Base-by-base conservation (phyloP, 805 yeast species). In the Metahyphopichia silvanorum region DNA sequence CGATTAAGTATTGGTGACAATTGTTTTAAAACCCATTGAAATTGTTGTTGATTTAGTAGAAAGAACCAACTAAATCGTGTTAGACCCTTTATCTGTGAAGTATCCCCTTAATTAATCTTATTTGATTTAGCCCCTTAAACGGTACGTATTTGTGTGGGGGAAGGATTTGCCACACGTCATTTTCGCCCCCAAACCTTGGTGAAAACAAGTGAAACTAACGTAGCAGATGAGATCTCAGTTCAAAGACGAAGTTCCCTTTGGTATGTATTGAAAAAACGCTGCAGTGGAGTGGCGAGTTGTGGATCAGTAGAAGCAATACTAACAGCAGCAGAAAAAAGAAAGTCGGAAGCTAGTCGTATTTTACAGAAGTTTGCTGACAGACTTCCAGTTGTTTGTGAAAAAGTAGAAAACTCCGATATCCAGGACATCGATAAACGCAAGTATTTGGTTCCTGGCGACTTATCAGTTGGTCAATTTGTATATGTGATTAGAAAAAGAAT, bases 381-480 rank as follows among this genome's bases (percentile, higher is more conserved):
- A 46, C 87, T 93, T 40, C 98, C 99, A 3, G 97, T 84, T 17
- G 91, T 93, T 53, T 93, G 98, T 60, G 98, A 93, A 66, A 83
- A 89, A 65, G 97, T 89, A 24, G 98, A 89, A 64, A 91, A 91
- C 65, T 82, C 95, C 21, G 97, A 93, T 56, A 85, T 93, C 43
- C 95, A 94, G 29, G 93, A 88, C 46, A 89, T 93, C 54, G 99
- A 93, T 63, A 93, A 93, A 74, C 84, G 96, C 62, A 93, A 93
- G 68, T 93, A 93, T 57, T 74, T 93, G 44, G 98, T 93, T 8
- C 98, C 98, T 6, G 81, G 89, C 17, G 98, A 93, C 57, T 75
- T 93, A 50, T 87, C 97, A 0, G 96, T 93, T 38, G 98, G 98
- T 26, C 98, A 93, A 63, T 91, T 93, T 66, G 98, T 93, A 27